These are phyloP conservation scores for Salix arbutifolia DNA, from an alignment of 345 rosid species.

Conservation along the genomic window DNA sequence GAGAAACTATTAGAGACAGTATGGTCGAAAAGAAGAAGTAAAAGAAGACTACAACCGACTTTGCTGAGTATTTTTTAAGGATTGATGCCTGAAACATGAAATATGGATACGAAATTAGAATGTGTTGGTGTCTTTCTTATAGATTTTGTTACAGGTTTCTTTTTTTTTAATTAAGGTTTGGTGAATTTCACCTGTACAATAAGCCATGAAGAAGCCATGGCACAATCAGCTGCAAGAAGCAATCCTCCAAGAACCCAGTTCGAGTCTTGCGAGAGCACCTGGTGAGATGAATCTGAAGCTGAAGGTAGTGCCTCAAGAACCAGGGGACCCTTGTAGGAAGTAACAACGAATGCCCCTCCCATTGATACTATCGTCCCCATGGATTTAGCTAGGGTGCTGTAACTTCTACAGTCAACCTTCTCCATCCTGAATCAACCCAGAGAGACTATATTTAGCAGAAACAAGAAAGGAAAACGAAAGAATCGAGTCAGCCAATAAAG, in stretches of 20 bases:
- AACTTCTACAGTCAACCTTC: constrained; percentile 3
- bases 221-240: constrained; percentile 2
- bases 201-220: constrained; percentile 8
- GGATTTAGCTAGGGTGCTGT: constrained; percentile 18
- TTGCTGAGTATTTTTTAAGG: constrained; percentile 7
- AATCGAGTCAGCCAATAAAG: background rate
- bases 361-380: constrained; percentile 18
- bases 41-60: background rate
- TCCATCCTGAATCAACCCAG: constrained; percentile 17
- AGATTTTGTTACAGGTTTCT: background rate
- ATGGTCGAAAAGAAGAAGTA: constrained; percentile 1
- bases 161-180: too few species aligned
- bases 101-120: too few species aligned
- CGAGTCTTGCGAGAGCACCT: background rate
- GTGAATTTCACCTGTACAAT: constrained; percentile 17
- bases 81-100: constrained; percentile 4
- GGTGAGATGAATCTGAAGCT: background rate
- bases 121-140: too few species aligned
- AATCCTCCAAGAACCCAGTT: constrained; percentile 19
- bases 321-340: constrained; percentile 21
- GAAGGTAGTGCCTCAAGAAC: background rate
- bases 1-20: background rate
- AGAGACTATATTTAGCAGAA: background rate
- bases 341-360: constrained; percentile 16
- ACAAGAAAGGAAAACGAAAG: background rate